Evolutionary conservation across 75 land plant genomes (phyloP), one percentile per base, ranked within the genome.

Genomic region (Cryptomeria japonica): DNA sequence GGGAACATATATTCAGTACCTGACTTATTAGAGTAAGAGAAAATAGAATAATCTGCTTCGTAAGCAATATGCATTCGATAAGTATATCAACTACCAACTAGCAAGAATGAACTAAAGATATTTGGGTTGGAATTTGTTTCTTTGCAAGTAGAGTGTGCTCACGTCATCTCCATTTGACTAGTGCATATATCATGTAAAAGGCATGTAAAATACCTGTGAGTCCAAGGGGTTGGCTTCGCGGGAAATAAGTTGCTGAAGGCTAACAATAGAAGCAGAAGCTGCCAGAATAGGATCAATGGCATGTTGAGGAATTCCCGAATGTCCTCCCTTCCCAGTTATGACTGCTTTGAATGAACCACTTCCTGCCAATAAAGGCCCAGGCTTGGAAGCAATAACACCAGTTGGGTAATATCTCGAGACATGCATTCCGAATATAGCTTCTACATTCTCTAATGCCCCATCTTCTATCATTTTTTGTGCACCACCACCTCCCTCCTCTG

Each of bases 151-250:
- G n/a, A n/a, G n/a, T n/a, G n/a, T n/a, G 51, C 32, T 28, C 11
- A 58, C 0, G 16, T 1, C 64, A 58, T 58, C 16, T 58, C 64
- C 15, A 58, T 58, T 58, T 58, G 64, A 15, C 64, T 4, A 14
- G 16, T 58, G 64, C 64, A 58, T 0, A 4, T 58, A 14, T 58
- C 56, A 70, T 44, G 73, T 19, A 58, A 58, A 58, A 58, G 64
- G 46, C 36, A 70, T 49, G 49, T 8, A 44, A 87, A 31, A 1
- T 77, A 97, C 97, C 98, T 97, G 96, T 44, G 97, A 93, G 78
- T 97, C 97, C 86, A 96, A 88, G 15, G 99, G 99, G 87, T 97
- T 92, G 82, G 97, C 86, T 91, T 96, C 97, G 36, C 97, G 94
- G 10, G 99, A 96, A 82, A 97, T 91, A 38, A 97, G 90, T 41